Conservation (phyloP, 768 basidiomycete genomes). For the Ramaria sp. region DNA sequence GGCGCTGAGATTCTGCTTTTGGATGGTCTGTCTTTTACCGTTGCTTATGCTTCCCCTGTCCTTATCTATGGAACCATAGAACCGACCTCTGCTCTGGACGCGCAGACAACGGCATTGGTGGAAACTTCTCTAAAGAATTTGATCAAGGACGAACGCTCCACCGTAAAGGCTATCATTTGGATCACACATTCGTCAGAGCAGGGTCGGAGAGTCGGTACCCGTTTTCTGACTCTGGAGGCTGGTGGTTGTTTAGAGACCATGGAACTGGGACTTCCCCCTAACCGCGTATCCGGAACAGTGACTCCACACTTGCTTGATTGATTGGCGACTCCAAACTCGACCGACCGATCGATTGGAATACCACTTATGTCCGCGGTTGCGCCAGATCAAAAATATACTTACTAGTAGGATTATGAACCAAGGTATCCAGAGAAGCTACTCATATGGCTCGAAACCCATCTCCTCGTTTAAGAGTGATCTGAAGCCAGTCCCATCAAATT, state of each 20-base stretch:
- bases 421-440: no score
- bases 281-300: background rate
- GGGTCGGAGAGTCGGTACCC: conserved; percentile 59
- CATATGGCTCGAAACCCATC: conserved; percentile 51
- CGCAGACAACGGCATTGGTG: conserved; percentile 49
- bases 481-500: conserved; percentile 59
- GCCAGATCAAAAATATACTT: background rate
- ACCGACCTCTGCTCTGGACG: conserved; percentile 83
- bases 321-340: background rate
- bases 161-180: conserved; percentile 70
- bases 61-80: conserved; percentile 33
- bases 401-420: background rate
- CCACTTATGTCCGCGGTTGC: no score
- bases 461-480: conserved; percentile 54
- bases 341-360: background rate
- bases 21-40: conserved; percentile 44
- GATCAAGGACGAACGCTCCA: conserved; percentile 34
- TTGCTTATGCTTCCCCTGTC: background rate
- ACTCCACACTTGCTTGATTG: background rate
- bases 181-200: conserved; percentile 84
- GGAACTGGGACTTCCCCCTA: conserved; percentile 6
- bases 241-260: conserved; percentile 9
- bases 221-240: conserved; percentile 36
- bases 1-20: conserved; percentile 71
- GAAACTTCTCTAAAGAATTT: conserved; percentile 49